phyloP scores from a whole-genome alignment of 1,284 basidiomycete species.

The Jaminaea rosea region DNA sequence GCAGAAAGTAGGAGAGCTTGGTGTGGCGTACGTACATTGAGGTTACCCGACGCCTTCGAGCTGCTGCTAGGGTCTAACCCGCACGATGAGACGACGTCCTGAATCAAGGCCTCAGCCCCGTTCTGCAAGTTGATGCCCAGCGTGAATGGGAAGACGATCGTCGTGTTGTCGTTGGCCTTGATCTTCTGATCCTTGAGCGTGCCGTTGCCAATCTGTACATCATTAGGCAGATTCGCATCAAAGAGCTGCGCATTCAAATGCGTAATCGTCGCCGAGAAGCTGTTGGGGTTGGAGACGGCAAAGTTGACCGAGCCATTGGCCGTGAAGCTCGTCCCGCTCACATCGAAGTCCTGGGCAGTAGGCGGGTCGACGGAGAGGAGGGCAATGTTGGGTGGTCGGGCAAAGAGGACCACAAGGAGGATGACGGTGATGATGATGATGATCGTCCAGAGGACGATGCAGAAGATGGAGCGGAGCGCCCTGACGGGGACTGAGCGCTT shows the following conservation, averaged over 20 bases:
- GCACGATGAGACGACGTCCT: neutral
- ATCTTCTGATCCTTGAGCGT: slow-evolving; percentile 56
- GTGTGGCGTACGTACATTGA: neutral
- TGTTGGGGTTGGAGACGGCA: slow-evolving; percentile 40
- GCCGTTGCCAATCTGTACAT: slow-evolving; percentile 24
- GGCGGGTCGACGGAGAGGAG: slow-evolving; percentile 21
- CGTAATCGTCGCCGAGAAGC: slow-evolving; percentile 33
- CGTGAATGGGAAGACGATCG: slow-evolving; percentile 52
- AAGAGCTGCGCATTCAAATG: slow-evolving; percentile 21
- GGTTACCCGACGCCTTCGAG: neutral
- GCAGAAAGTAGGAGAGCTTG: neutral
- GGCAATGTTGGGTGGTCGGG: slow-evolving; percentile 39
- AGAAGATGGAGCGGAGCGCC: slow-evolving; percentile 19
- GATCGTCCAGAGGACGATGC: slow-evolving; percentile 28
- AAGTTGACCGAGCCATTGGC: slow-evolving; percentile 37
- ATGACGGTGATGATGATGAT: slow-evolving; percentile 34
- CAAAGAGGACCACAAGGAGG: slow-evolving; percentile 32
- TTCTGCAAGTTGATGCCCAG: neutral
- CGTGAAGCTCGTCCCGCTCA: slow-evolving; percentile 20
- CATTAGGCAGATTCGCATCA: neutral
- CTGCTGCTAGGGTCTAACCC: neutral
- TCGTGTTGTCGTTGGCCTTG: slow-evolving; percentile 58
- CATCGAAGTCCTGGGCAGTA: slow-evolving; percentile 12
- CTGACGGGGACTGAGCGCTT: neutral
- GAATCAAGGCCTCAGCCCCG: neutral